These are phyloP conservation scores for Lyophyllum semitale DNA, from an alignment of 768 basidiomycete genomes.

Conservation along the genomic window DNA sequence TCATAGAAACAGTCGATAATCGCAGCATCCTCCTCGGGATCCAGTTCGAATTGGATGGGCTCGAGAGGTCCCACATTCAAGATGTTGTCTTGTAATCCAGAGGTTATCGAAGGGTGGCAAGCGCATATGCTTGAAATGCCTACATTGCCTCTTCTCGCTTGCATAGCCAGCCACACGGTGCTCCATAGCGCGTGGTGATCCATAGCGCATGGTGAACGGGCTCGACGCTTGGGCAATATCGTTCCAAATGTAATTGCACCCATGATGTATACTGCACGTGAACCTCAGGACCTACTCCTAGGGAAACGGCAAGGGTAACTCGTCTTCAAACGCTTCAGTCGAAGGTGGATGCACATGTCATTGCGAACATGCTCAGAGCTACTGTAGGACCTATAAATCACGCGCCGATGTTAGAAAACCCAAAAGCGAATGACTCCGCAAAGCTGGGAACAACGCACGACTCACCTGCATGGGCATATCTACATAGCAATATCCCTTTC, in stretches of 20 bases:
- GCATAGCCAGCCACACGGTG: conserved; percentile 99
- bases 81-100: conserved; percentile 99
- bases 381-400: conserved; percentile 73
- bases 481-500: conserved; percentile 83
- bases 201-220: conserved; percentile 99
- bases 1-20: conserved; percentile 99
- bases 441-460: conserved; percentile 9
- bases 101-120: conserved; percentile 99
- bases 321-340: too few relatives aligned
- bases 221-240: conserved; percentile 97
- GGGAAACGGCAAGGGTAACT: conserved; percentile 91
- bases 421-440: conserved; percentile 7
- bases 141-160: conserved; percentile 97
- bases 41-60: conserved; percentile 95
- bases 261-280: conserved; percentile 98
- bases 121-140: conserved; percentile 99
- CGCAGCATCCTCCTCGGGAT: conserved; percentile 86
- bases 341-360: conserved; percentile 98
- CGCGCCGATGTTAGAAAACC: conserved; percentile 23
- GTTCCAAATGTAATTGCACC: conserved; percentile 99
- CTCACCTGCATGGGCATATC: conserved; percentile 90
- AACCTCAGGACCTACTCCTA: conserved; percentile 99
- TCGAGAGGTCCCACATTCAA: conserved; percentile 98
- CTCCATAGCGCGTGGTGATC: too few relatives aligned
- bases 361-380: conserved; percentile 97